A percentile compares a stretch with the other conserved stretches of the same genome.
phyloP scores from a whole-genome alignment of 495 filamentous ascomycete species.

The Penicillium crystallinum region DNA sequence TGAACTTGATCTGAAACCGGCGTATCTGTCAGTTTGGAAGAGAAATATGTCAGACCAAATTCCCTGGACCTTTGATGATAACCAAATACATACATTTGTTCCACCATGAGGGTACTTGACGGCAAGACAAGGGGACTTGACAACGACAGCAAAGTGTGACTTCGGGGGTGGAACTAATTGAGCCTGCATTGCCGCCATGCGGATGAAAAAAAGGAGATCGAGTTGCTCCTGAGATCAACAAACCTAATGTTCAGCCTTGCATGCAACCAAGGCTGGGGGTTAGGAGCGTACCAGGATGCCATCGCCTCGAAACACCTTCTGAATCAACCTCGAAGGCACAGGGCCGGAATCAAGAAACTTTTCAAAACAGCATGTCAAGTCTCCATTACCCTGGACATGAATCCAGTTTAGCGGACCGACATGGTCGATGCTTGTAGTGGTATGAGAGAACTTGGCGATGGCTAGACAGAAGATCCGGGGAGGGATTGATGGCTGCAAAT shows the following conservation, averaged over 20 bases:
- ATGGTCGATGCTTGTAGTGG: constrained; percentile 29
- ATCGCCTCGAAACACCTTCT: constrained; percentile 24
- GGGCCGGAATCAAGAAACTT: neutral
- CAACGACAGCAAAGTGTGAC: constrained; percentile 32
- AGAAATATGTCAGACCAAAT: no score
- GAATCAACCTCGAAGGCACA: constrained; percentile 10
- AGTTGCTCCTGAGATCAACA: constrained; percentile 29
- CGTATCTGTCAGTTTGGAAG: no score
- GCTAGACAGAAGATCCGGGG: constrained; percentile 23
- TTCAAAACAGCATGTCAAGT: constrained; percentile 29
- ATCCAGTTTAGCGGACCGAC: constrained; percentile 34
- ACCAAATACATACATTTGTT: constrained; percentile 19
- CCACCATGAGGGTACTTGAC: constrained; percentile 31
- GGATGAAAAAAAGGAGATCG: constrained; percentile 26
- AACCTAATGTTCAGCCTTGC: neutral
- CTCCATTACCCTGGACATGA: constrained; percentile 32
- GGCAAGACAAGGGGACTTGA: constrained; percentile 41
- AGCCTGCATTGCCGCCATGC: constrained; percentile 12
- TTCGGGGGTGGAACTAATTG: constrained; percentile 13
- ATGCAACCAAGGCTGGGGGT: neutral
- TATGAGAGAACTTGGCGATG: constrained; percentile 42
- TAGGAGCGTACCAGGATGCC: constrained; percentile 25
- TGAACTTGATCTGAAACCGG: constrained; percentile 44
- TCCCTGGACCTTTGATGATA: no score
- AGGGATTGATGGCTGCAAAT: neutral